Evolutionary conservation across 257 asterid species (phyloP).

Genomic region (Plantago elongata): DNA sequence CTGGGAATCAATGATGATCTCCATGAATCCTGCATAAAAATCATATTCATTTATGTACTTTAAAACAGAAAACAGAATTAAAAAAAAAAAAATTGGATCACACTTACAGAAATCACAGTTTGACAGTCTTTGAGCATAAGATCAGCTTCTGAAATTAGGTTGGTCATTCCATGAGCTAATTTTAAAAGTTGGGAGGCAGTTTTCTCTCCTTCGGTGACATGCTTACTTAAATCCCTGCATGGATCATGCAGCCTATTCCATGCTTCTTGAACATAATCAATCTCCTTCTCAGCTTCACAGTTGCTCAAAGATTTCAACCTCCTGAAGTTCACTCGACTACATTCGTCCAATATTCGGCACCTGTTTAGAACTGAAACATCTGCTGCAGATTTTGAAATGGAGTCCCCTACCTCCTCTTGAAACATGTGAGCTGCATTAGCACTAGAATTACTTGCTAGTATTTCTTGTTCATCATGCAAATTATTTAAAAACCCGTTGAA

Average conservation of each 20-base stretch:
- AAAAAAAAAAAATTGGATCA: constrained; percentile 9
- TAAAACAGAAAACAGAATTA: constrained; percentile 14
- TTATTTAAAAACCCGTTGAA: constrained; percentile 19
- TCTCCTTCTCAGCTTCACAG: constrained; percentile 24
- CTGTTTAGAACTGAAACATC: constrained; percentile 37
- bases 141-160: constrained; percentile 77
- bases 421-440: constrained; percentile 21
- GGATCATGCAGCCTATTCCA: constrained; percentile 61
- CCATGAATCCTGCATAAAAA: constrained; percentile 55
- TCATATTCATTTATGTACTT: constrained; percentile 18
- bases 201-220: constrained; percentile 67
- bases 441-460: constrained; percentile 31
- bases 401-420: constrained; percentile 64
- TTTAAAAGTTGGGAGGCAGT: constrained; percentile 37
- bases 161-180: constrained; percentile 45
- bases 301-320: constrained; percentile 29
- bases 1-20: constrained; percentile 31
- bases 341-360: constrained; percentile 67
- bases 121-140: constrained; percentile 57
- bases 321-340: constrained; percentile 63
- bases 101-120: constrained; percentile 45
- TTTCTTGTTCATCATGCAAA: constrained; percentile 26
- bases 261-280: constrained; percentile 52
- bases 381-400: constrained; percentile 40
- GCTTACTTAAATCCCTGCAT: constrained; percentile 33